Conservation (phyloP, 495 filamentous ascomycete genomes). For the Aspergillus heteromorphus region DNA sequence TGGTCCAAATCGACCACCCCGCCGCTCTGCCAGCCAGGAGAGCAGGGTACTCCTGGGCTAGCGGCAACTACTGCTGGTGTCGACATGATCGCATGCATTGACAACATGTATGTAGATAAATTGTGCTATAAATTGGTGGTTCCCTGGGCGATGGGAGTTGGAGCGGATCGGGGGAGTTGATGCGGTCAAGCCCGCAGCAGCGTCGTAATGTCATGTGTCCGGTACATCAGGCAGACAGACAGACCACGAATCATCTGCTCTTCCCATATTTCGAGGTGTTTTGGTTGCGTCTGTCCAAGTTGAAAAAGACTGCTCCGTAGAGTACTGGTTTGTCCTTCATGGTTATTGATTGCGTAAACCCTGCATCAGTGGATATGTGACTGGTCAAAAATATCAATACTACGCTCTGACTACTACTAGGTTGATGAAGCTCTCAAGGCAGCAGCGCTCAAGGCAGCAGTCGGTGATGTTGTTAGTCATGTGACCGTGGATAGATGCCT, state of each 20-base stretch:
- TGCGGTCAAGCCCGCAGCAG: background rate
- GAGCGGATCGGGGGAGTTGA: background rate
- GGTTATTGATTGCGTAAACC: too few species aligned
- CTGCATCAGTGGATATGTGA: too few species aligned
- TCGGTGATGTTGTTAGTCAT: background rate
- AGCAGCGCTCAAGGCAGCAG: background rate
- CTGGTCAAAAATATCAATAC: too few species aligned
- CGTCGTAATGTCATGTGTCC: background rate
- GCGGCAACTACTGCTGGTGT: background rate
- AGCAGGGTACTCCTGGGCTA: too few species aligned
- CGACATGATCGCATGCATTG: background rate
- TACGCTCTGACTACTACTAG: too few species aligned
- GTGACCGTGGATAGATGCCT: background rate
- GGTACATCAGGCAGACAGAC: background rate
- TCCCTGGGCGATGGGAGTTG: background rate
- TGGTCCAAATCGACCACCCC: too few species aligned
- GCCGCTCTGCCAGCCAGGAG: too few species aligned
- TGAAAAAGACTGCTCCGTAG: too few species aligned
- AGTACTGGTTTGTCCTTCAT: too few species aligned
- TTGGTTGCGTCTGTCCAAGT: background rate
- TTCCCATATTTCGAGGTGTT: background rate
- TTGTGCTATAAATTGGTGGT: background rate
- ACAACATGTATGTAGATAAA: background rate
- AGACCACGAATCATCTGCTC: background rate
- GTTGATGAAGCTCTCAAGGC: too few species aligned